Percentiles rank a stretch among this genome's conserved stretches.
Conservation (phyloP, 75 land plant species). For the Selaginella moellendorffii region DNA sequence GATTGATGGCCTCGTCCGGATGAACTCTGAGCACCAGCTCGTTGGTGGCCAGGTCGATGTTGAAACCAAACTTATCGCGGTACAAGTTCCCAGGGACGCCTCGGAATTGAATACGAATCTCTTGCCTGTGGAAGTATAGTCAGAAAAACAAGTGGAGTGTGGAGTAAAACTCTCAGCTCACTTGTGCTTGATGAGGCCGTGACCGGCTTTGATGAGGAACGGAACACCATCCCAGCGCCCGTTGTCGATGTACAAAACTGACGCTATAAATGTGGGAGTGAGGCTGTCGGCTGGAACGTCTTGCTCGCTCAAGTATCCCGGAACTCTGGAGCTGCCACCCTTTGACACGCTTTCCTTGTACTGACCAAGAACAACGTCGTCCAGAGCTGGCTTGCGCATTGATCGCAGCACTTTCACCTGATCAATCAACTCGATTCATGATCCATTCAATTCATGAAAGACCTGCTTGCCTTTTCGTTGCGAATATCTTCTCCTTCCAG, state of each 20-base stretch:
- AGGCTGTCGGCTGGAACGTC: constrained; percentile 22
- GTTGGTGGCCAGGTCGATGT: constrained; percentile 43
- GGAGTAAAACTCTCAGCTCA: too few relatives aligned
- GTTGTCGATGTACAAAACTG: constrained; percentile 70
- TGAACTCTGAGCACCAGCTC: constrained; percentile 46
- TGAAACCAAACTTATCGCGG: constrained; percentile 27
- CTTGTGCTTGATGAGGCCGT: constrained; percentile 53
- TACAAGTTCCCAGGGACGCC: constrained; percentile 76
- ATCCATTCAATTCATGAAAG: neutral
- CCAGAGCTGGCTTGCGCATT: constrained; percentile 31
- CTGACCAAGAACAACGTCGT: constrained; percentile 63
- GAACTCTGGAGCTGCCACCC: constrained; percentile 13
- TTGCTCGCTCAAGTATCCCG: constrained; percentile 21
- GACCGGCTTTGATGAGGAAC: constrained; percentile 64
- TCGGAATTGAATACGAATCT: constrained; percentile 63
- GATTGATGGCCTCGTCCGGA: constrained; percentile 58
- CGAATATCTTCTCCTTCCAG: constrained; percentile 71
- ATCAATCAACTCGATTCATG: too few relatives aligned
- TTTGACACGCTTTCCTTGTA: constrained; percentile 35
- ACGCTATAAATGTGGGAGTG: constrained; percentile 71
- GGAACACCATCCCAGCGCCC: constrained; percentile 93
- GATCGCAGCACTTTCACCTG: constrained; percentile 82
- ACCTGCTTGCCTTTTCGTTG: constrained; percentile 54
- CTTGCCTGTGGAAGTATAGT: too few relatives aligned
- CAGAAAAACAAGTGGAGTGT: too few relatives aligned